These are phyloP conservation scores for Umbelopsis sp. DNA, from an alignment of 371 early-diverging fungal species.

Conservation along the genomic window DNA sequence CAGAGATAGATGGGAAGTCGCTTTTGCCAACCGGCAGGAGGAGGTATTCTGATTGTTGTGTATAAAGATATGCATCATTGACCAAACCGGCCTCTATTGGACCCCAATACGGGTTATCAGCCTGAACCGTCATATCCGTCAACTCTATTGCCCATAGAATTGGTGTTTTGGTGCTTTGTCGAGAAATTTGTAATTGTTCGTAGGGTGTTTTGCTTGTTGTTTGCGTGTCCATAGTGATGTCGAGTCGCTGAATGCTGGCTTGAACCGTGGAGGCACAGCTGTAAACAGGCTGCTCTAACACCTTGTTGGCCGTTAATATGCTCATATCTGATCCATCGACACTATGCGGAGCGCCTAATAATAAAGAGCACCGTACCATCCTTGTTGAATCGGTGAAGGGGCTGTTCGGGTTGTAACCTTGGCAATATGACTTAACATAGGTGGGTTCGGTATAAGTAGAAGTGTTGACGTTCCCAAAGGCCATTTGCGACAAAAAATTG, in stretches of 20 bases:
- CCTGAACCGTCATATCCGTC: not conserved
- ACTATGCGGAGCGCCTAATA: not conserved
- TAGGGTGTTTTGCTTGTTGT: not conserved
- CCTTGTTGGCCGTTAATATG: not conserved
- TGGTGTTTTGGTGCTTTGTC: not conserved
- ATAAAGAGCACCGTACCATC: not conserved
- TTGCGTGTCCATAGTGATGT: not conserved
- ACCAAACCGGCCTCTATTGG: not conserved
- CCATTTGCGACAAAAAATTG: not conserved
- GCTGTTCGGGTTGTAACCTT: not conserved
- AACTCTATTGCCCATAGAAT: not conserved
- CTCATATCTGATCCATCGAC: not conserved
- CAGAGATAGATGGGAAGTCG: not conserved
- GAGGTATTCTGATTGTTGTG: not conserved
- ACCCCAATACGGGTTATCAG: not conserved
- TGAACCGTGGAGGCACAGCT: not conserved
- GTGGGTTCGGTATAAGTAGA: not conserved
- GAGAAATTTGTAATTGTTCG: not conserved
- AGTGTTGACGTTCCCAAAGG: not conserved
- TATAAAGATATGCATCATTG: not conserved
- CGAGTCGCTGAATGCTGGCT: not conserved
- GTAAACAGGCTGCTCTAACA: not conserved
- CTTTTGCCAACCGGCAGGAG: not conserved
- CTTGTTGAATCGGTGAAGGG: not conserved
- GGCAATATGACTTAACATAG: not conserved